Base-by-base conservation (phyloP, 1,139 yeast species). In the Eremothecium sinecaudum region DNA sequence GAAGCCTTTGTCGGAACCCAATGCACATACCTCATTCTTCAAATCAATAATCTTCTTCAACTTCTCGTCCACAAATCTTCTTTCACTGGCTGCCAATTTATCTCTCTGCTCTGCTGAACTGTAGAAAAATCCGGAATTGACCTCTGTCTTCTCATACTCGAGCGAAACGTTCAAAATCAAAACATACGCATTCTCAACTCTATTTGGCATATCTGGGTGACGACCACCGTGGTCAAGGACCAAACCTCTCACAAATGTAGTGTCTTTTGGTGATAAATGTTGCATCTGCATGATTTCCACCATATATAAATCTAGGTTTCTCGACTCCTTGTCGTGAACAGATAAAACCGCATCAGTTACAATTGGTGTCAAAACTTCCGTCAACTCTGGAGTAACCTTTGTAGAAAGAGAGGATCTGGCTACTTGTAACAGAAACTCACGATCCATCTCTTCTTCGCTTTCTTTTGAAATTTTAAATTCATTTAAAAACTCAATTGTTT, bases 231-330 rank as follows among this genome's bases (percentile, higher is more conserved):
- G 99, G 58, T 92, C 99, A 47, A 92, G 70, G 24, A 90, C 97
- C 47, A 92, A 71, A 28, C 99, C 99, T 50, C 73, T 77, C 45
- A 92, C 68, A 44, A 92, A 73, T 50, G 73, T 72, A 14, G 98
- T 87, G 40, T 87, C 93, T 43, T 75, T 73, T 30, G 92, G 83
- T 29, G 79, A 71, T 45, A 87, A 81, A 53, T 82, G 92, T 70
- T 90, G 96, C 97, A 92, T 92, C 47, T 93, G 79, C 90, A 90
- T 90, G 52, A 90, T 81, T 64, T 92, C 99, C 49, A 92, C 79
- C 99, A 92, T 92, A 62, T 90, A 96, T 50, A 92, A 67, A 59
- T 92, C 99, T 41, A 86, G 65, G 34, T 70, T 65, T 39, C 66
- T 64, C 21, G 66, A 64, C 12, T 71, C 74, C 28, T 65, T 66